Conservation (phyloP, 257 asterid genomes). For the Linaria vulgaris region DNA sequence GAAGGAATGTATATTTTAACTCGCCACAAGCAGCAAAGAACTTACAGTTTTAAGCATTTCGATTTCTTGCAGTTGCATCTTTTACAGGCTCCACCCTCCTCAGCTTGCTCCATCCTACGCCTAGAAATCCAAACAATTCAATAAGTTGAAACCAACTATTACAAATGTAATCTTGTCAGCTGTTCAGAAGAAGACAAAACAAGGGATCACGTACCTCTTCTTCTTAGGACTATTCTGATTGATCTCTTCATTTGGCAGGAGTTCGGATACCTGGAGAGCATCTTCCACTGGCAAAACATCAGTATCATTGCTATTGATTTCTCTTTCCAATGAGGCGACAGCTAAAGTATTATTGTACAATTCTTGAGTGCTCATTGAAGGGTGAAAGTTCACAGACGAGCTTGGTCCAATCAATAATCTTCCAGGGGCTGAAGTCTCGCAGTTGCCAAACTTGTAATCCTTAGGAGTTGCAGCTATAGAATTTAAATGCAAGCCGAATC, state of each 20-base stretch:
- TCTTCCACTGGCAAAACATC: constrained; percentile 45
- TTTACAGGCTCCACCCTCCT: constrained; percentile 74
- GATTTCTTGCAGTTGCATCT: constrained; percentile 97
- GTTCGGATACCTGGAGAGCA: constrained; percentile 39
- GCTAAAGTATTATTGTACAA: constrained; percentile 33
- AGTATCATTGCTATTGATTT: constrained; percentile 39
- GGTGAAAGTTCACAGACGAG: constrained; percentile 46
- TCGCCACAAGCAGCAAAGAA: not conserved
- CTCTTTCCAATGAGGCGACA: constrained; percentile 39
- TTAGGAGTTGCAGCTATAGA: constrained; percentile 75
- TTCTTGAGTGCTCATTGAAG: constrained; percentile 40
- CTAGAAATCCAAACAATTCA: constrained; percentile 39
- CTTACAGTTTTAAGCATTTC: constrained; percentile 97
- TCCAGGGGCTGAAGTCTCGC: constrained; percentile 53
- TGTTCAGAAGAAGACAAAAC: not conserved
- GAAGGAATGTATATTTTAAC: too few species aligned
- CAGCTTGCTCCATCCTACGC: constrained; percentile 54
- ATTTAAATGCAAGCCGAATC: constrained; percentile 92
- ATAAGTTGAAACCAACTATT: constrained; percentile 17
- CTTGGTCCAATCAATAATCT: constrained; percentile 57
- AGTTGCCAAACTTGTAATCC: constrained; percentile 48
- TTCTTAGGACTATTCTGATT: constrained; percentile 82
- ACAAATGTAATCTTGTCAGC: not conserved
- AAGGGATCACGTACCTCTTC: constrained; percentile 53
- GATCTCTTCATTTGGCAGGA: constrained; percentile 51